phyloP scores from a whole-genome alignment of 495 filamentous ascomycete species.

The Staphylotrichum tortipilum region DNA sequence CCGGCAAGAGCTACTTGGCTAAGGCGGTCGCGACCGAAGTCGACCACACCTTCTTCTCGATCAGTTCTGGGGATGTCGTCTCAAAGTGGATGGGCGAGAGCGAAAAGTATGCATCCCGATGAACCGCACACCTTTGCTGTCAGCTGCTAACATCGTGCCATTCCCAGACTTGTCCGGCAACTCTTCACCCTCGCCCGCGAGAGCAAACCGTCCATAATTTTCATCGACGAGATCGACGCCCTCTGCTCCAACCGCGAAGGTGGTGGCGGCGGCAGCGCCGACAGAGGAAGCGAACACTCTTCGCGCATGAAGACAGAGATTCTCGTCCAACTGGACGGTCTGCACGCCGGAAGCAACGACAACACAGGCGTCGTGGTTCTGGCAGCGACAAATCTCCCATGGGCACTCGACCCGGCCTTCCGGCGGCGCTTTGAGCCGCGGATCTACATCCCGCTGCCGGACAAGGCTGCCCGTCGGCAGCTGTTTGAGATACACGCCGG shows the following conservation, averaged over 20 bases:
- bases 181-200: constrained; percentile 91
- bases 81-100: constrained; percentile 97
- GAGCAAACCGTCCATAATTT: constrained; percentile 92
- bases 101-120: constrained; percentile 50
- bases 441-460: constrained; percentile 84
- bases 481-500: constrained; percentile 90
- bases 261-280: constrained; percentile 21
- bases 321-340: constrained; percentile 96
- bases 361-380: constrained; percentile 81
- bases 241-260: constrained; percentile 77
- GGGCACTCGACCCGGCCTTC: constrained; percentile 90
- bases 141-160: not conserved
- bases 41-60: constrained; percentile 43
- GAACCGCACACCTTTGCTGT: not conserved
- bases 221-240: constrained; percentile 94
- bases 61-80: constrained; percentile 83
- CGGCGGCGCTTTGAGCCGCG: constrained; percentile 83
- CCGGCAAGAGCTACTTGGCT: constrained; percentile 87
- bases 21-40: constrained; percentile 53
- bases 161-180: constrained; percentile 72
- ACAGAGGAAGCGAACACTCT: constrained; percentile 86
- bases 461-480: constrained; percentile 69
- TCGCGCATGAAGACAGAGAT: constrained; percentile 92
- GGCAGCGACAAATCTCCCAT: constrained; percentile 95
- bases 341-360: constrained; percentile 47